Evolutionary conservation across 768 basidiomycete species (phyloP).

Genomic region (Lyophyllum shimeji): DNA sequence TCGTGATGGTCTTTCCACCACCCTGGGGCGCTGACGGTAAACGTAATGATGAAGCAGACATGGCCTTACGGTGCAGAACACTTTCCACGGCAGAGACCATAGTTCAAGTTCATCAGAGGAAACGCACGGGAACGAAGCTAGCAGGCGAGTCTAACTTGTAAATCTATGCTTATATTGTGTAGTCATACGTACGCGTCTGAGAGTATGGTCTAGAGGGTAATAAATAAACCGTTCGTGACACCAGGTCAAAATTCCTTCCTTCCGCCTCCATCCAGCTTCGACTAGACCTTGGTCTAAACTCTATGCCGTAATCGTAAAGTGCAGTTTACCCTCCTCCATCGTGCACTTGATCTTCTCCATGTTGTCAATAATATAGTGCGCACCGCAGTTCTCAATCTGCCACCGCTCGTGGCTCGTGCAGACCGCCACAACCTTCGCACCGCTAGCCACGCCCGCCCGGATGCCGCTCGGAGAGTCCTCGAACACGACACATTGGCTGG

Average conservation of each 20-base stretch:
- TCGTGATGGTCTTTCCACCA: no score
- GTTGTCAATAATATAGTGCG: slow-evolving; percentile 55
- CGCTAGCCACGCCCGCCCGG: slow-evolving; percentile 68
- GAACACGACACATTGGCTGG: slow-evolving; percentile 70
- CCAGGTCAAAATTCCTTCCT: background rate
- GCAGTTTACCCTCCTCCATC: slow-evolving; percentile 39
- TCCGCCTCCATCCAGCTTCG: background rate
- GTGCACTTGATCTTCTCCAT: slow-evolving; percentile 49
- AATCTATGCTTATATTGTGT: background rate
- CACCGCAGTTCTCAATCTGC: slow-evolving; percentile 54
- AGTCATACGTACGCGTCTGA: background rate
- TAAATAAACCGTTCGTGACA: background rate
- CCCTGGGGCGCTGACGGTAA: no score
- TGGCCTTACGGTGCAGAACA: background rate
- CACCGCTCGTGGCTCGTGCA: slow-evolving; percentile 69
- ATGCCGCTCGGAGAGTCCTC: slow-evolving; percentile 84
- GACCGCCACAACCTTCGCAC: slow-evolving; percentile 71
- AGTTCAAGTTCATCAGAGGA: no score
- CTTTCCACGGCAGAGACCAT: background rate
- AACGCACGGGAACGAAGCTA: no score
- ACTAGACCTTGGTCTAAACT: no score
- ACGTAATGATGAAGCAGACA: no score
- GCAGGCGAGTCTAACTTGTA: no score
- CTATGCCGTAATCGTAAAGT: slow-evolving; percentile 34
- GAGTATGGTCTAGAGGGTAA: background rate